phyloP scores from a whole-genome alignment of 768 basidiomycete species.

The Pulveroboletus frians region DNA sequence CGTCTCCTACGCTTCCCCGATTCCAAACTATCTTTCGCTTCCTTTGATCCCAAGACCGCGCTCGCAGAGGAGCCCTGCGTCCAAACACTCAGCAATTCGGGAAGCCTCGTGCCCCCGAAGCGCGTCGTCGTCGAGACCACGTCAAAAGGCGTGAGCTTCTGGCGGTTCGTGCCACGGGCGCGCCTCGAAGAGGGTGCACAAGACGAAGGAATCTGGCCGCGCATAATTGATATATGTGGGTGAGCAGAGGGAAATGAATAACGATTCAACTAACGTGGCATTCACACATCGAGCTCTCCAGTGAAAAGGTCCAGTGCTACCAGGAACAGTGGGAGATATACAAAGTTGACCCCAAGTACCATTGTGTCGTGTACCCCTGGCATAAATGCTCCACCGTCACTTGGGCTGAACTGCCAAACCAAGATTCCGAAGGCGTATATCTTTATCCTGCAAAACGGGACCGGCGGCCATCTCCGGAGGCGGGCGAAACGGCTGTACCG shows the following conservation, averaged over 20 bases:
- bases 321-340: conserved; percentile 87
- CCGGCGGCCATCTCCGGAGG: conserved; percentile 24
- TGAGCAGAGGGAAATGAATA: conserved; percentile 32
- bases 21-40: conserved; percentile 66
- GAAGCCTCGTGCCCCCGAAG: conserved; percentile 52
- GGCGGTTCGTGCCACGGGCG: conserved; percentile 78
- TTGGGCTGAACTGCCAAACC: conserved; percentile 13
- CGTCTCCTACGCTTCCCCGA: conserved; percentile 57
- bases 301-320: conserved; percentile 46
- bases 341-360: conserved; percentile 73
- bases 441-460: conserved; percentile 25
- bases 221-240: conserved; percentile 65
- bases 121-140: conserved; percentile 70
- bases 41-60: conserved; percentile 67
- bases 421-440: conserved; percentile 5
- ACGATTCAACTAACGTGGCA: conserved; percentile 1
- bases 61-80: conserved; percentile 37
- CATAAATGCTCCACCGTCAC: conserved; percentile 31
- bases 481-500: conserved; percentile 7
- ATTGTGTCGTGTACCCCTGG: conserved; percentile 50
- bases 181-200: conserved; percentile 48
- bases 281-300: conserved; percentile 24
- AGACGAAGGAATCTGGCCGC: conserved; percentile 71
- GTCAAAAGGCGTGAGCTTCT: conserved; percentile 50
- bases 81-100: conserved; percentile 40